Percentiles rank a stretch among this genome's conserved stretches.
Conservation (phyloP, 2,329 filamentous ascomycete species). For the Massarina eburnea region DNA sequence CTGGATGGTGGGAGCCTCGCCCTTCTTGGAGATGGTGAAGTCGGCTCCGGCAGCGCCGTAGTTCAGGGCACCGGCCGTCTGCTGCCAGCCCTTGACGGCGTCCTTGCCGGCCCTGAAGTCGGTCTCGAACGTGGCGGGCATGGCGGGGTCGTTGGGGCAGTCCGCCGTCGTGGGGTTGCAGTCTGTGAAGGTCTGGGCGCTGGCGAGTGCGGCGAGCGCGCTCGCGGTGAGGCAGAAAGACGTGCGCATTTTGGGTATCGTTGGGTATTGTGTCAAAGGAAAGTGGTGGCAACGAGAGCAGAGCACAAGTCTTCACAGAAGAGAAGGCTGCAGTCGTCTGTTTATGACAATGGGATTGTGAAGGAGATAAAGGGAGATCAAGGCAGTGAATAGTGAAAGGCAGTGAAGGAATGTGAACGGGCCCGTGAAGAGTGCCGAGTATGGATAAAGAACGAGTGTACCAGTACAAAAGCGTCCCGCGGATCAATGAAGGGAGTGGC, state of each 20-base stretch:
- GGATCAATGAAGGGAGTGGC: slow-evolving; percentile 31
- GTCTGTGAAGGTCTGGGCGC: slow-evolving; percentile 49
- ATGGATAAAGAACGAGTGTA: slow-evolving; percentile 29
- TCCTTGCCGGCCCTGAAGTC: slow-evolving; percentile 48
- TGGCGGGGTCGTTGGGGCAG: slow-evolving; percentile 49
- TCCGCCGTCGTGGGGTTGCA: slow-evolving; percentile 49
- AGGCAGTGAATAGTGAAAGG: slow-evolving; percentile 19
- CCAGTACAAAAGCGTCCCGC: slow-evolving; percentile 26
- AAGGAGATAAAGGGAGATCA: slow-evolving; percentile 9
- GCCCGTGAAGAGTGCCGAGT: slow-evolving; percentile 18
- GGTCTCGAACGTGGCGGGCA: slow-evolving; percentile 43
- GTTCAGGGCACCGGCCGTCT: slow-evolving; percentile 47
- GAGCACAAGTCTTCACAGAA: slow-evolving; percentile 37
- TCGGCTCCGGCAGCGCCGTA: slow-evolving; percentile 49
- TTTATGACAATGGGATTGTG: background rate
- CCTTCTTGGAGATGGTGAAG: slow-evolving; percentile 53
- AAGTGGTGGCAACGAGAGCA: too few relatives aligned
- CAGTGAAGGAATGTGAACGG: slow-evolving; percentile 24
- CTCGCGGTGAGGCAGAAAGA: slow-evolving; percentile 27
- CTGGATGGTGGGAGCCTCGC: slow-evolving; percentile 65
- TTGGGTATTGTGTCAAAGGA: slow-evolving; percentile 13
- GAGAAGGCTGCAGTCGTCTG: slow-evolving; percentile 12
- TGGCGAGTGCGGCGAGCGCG: slow-evolving; percentile 36
- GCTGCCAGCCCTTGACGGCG: slow-evolving; percentile 42
- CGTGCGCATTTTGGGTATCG: slow-evolving; percentile 31